Conservation (phyloP, 345 rosid species). For the Ricinus communis region DNA sequence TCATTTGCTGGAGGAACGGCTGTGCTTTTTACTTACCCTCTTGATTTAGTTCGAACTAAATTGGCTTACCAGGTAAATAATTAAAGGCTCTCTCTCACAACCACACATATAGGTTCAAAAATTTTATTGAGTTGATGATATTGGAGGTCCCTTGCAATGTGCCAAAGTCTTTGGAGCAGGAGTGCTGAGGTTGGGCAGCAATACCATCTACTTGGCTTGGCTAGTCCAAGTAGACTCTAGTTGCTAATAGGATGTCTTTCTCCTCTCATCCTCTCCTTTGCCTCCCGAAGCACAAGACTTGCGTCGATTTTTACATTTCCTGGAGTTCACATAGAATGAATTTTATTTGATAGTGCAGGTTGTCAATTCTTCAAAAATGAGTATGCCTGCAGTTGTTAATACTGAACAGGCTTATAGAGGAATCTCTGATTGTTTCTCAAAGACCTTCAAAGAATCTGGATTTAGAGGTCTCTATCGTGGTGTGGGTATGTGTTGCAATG, state of each 20-base stretch:
- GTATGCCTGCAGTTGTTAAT: constrained; percentile 34
- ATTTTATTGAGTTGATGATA: no score
- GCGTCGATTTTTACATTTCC: constrained; percentile 3
- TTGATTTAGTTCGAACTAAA: constrained; percentile 82
- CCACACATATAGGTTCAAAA: no score
- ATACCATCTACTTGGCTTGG: no score
- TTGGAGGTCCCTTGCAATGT: no score
- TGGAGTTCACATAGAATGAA: neutral
- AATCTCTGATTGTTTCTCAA: constrained; percentile 79
- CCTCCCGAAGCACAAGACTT: no score
- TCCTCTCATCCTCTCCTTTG: no score
- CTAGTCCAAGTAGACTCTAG: no score
- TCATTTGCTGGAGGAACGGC: constrained; percentile 94
- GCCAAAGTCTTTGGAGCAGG: no score
- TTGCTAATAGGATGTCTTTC: no score
- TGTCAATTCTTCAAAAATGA: constrained; percentile 52
- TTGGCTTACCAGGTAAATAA: constrained; percentile 82
- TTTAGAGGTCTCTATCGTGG: constrained; percentile 87
- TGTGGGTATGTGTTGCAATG: constrained; percentile 54
- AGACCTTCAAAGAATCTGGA: constrained; percentile 70
- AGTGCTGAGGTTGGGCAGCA: no score
- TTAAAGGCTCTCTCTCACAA: neutral
- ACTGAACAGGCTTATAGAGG: constrained; percentile 60
- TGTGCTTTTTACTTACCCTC: constrained; percentile 88
- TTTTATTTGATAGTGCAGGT: constrained; percentile 49